These are phyloP conservation scores for Coriolopsis trogii DNA, from an alignment of 1,284 basidiomycete species.

Conservation along the genomic window DNA sequence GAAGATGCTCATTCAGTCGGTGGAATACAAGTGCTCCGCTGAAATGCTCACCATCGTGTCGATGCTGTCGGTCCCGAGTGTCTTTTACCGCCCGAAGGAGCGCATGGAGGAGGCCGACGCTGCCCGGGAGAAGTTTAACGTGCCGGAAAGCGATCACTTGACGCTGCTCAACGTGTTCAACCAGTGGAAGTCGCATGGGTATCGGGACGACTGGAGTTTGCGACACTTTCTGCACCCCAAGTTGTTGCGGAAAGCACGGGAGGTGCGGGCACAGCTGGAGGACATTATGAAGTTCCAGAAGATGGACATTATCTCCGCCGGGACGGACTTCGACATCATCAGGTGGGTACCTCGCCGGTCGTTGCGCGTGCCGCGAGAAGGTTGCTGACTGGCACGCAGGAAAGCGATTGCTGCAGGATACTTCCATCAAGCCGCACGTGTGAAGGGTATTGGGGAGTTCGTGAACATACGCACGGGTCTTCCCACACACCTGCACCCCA, in stretches of 20 bases:
- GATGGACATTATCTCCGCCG: slow-evolving; percentile 87
- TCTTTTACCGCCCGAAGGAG: slow-evolving; percentile 96
- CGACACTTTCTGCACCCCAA: slow-evolving; percentile 98
- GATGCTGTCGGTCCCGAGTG: slow-evolving; percentile 97
- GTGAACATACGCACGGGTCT: slow-evolving; percentile 96
- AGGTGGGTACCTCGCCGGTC: slow-evolving; percentile 50
- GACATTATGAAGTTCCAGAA: slow-evolving; percentile 99
- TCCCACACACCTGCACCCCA: slow-evolving; percentile 93
- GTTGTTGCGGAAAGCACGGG: slow-evolving; percentile 90
- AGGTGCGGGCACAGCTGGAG: slow-evolving; percentile 95
- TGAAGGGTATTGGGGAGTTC: slow-evolving; percentile 99
- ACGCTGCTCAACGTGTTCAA: slow-evolving; percentile 96
- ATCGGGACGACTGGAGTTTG: slow-evolving; percentile 92
- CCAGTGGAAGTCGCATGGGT: slow-evolving; percentile 97
- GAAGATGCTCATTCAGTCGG: slow-evolving; percentile 97
- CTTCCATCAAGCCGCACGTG: slow-evolving; percentile 98
- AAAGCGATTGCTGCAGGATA: slow-evolving; percentile 98
- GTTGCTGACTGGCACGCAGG: slow-evolving; percentile 45
- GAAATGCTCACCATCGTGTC: slow-evolving; percentile 99
- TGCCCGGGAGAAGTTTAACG: slow-evolving; percentile 97
- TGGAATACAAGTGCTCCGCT: slow-evolving; percentile 89
- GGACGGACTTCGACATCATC: slow-evolving; percentile 95
- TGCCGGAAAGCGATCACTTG: slow-evolving; percentile 96
- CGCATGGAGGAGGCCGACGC: slow-evolving; percentile 96
- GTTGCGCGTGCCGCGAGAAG: background rate